These are phyloP conservation scores for Saccharomyces hybrid DNA, from an alignment of 1,139 yeast genomes.

Conservation along the genomic window DNA sequence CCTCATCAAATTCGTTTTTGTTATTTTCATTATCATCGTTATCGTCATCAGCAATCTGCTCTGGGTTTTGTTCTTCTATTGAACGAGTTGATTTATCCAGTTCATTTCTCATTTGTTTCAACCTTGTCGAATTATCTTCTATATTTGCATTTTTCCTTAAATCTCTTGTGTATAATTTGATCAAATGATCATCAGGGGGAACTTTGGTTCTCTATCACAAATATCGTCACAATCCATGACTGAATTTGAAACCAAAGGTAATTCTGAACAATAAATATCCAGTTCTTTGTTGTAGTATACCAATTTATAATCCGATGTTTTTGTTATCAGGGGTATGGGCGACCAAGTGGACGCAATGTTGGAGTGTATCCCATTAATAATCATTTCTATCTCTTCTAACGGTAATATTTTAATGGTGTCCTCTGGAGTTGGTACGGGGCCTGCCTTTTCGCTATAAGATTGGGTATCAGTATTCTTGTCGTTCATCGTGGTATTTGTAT, in stretches of 20 bases:
- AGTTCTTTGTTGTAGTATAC: slow-evolving; percentile 54
- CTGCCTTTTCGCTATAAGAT: neutral
- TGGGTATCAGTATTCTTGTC: neutral
- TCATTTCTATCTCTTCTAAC: slow-evolving; percentile 34
- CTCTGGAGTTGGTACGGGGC: neutral
- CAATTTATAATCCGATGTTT: slow-evolving; percentile 40
- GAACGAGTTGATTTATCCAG: neutral
- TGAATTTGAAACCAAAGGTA: slow-evolving; percentile 42
- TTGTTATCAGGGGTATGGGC: slow-evolving; percentile 42
- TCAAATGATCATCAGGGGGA: slow-evolving; percentile 24
- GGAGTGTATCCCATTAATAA: slow-evolving; percentile 29
- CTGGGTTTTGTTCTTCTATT: neutral
- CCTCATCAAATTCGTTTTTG: neutral
- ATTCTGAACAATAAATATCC: slow-evolving; percentile 47
- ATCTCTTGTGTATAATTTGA: slow-evolving; percentile 20
- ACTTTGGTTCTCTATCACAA: slow-evolving; percentile 22
- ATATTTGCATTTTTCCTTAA: slow-evolving; percentile 6
- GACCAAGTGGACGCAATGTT: slow-evolving; percentile 39
- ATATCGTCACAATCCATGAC: slow-evolving; percentile 23
- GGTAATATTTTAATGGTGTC: slow-evolving; percentile 27
- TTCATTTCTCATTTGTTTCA: neutral
- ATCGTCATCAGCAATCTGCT: slow-evolving; percentile 3
- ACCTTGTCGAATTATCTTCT: neutral
- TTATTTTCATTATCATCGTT: neutral
- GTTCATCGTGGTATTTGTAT: neutral